These are phyloP conservation scores for Leptographium wingfieldii DNA, from an alignment of 2,329 filamentous ascomycete species.

Conservation along the genomic window DNA sequence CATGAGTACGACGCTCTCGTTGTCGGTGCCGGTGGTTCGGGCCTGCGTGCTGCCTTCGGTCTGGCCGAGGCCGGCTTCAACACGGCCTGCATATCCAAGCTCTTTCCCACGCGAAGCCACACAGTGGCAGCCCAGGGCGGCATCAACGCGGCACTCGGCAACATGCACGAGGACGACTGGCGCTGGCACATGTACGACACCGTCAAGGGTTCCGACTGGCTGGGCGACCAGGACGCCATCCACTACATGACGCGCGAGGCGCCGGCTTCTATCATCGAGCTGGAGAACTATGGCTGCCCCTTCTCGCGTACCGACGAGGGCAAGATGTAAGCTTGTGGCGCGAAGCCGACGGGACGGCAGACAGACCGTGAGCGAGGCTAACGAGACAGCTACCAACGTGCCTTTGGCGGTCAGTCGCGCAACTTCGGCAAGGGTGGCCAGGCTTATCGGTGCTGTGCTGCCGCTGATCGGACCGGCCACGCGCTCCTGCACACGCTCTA, in stretches of 20 bases:
- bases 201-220: conserved; percentile 94
- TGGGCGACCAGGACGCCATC: conserved; percentile 93
- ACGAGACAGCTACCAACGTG: conserved; percentile 70
- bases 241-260: conserved; percentile 98
- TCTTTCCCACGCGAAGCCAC: conserved; percentile 76
- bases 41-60: conserved; percentile 73
- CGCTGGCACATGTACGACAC: conserved; percentile 99
- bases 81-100: conserved; percentile 76
- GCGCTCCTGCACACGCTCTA: conserved; percentile 97
- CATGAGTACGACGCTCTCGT: conserved; percentile 98
- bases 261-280: conserved; percentile 79
- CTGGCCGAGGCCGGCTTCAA: conserved; percentile 82
- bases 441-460: conserved; percentile 93
- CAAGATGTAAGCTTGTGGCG: conserved; percentile 56
- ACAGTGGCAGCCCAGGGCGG: conserved; percentile 74
- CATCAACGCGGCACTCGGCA: conserved; percentile 79
- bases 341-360: neutral
- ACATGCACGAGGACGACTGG: conserved; percentile 98
- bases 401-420: conserved; percentile 94
- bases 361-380: neutral
- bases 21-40: conserved; percentile 71
- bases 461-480: conserved; percentile 92
- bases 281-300: conserved; percentile 95
- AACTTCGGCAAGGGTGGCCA: conserved; percentile 94
- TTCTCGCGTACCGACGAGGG: conserved; percentile 95